Evolutionary conservation across 805 yeast species (phyloP), one percentile per base, ranked within the genome.

Genomic region (Danielozyma ontarioensis): DNA sequence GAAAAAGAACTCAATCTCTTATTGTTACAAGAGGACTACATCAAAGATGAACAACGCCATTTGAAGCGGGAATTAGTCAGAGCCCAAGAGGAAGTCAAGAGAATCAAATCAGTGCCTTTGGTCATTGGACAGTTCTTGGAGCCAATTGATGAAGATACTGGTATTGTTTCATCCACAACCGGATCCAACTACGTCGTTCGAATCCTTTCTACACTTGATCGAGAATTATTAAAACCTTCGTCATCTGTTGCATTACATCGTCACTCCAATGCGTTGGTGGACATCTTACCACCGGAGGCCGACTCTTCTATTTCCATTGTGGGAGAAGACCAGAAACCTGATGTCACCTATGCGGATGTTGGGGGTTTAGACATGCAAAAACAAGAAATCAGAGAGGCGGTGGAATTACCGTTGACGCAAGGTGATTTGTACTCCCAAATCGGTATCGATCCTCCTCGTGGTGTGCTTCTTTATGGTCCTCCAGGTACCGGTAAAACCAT

Each of bases 401-500:
- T 93, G 12, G 98, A 93, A 62, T 72, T 93, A 48, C 98, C 98
- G 10, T 73, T 93, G 51, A 83, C 95, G 12, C 97, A 93, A 58
- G 94, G 93, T 25, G 98, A 94, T 51, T 70, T 94, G 45, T 93
- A 93, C 64, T 83, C 86, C 53, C 97, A 93, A 63, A 93, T 93
- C 53, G 99, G 99, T 64, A 89, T 93, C 45, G 97, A 93, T 52
- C 98, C 98, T 13, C 99, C 99, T 42, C 80, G 97, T 47, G 99
- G 99, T 51, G 98, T 93, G 19, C 65, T 93, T 47, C 70, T 93
- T 40, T 93, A 93, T 62, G 99, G 99, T n/a, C 97, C 98, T 8
- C 99, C 99, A 30, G 99, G 99, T 58, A 93, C 98, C 1, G 99
- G 99, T 52, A 93, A 93, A 62, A 93, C 99, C 15, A 89, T 93